phyloP scores from a whole-genome alignment of 192 early-diverging fungal genomes.

The Rhizophlyctis rosea region DNA sequence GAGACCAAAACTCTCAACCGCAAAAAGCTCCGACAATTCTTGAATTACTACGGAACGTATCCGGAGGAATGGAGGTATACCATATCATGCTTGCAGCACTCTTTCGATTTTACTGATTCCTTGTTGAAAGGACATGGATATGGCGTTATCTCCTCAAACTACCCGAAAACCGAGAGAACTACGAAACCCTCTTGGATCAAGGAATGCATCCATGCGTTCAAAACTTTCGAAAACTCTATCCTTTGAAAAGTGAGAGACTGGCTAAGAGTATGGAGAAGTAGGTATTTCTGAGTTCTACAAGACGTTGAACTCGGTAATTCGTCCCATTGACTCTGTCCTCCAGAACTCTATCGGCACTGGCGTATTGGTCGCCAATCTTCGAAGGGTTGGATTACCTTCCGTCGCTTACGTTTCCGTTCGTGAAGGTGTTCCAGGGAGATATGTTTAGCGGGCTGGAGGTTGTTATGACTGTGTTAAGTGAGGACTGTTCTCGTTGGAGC shows the following conservation, averaged over 20 bases:
- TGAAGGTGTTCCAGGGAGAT: conserved; percentile 50
- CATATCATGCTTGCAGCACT: background rate
- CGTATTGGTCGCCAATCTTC: conserved; percentile 61
- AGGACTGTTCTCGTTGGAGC: conserved; percentile 16
- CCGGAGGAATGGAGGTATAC: conserved; percentile 44
- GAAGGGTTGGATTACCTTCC: conserved; percentile 58
- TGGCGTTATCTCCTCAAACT: conserved; percentile 51
- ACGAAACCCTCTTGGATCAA: conserved; percentile 47
- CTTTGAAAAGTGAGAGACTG: conserved; percentile 46
- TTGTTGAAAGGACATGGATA: conserved; percentile 37
- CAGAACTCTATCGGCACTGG: conserved; percentile 51
- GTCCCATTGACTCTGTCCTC: background rate
- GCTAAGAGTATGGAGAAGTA: conserved; percentile 48
- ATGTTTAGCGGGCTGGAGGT: conserved; percentile 54
- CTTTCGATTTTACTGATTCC: too few relatives aligned
- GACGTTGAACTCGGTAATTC: too few relatives aligned
- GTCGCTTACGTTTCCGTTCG: conserved; percentile 57
- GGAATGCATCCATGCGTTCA: conserved; percentile 40
- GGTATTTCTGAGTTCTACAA: background rate
- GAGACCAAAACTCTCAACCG: conserved; percentile 28
- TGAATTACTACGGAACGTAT: conserved; percentile 44
- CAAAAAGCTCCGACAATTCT: conserved; percentile 33
- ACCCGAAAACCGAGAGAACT: conserved; percentile 52
- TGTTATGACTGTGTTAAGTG: conserved; percentile 53
- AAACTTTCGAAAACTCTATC: conserved; percentile 45